Evolutionary conservation across 352 stramenopile species (phyloP).

Genomic region (Plasmopara viticola): DNA sequence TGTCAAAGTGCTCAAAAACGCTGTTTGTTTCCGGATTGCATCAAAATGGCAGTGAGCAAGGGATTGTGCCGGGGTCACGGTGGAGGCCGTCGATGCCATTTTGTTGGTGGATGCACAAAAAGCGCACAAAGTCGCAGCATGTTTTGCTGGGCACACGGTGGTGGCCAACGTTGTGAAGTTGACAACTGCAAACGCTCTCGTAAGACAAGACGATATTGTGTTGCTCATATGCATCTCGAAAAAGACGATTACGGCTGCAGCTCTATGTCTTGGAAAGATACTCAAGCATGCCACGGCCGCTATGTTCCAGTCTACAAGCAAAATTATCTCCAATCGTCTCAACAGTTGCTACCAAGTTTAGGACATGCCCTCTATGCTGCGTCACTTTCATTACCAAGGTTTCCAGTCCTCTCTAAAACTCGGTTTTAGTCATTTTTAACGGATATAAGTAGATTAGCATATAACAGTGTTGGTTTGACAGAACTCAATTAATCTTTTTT

Average conservation of each 20-base stretch:
- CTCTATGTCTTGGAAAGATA: not conserved
- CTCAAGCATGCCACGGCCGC: slow-evolving; percentile 7
- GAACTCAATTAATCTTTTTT: too few species aligned
- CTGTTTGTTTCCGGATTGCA: slow-evolving; percentile 48
- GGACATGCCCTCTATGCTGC: slow-evolving; percentile 40
- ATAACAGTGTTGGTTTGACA: too few species aligned
- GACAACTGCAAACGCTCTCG: slow-evolving; percentile 55
- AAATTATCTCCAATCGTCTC: slow-evolving; percentile 4
- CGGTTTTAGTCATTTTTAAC: slow-evolving; percentile 1
- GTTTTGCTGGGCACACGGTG: slow-evolving; percentile 66
- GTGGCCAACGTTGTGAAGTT: slow-evolving; percentile 60
- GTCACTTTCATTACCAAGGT: slow-evolving; percentile 34
- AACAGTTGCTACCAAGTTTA: slow-evolving; percentile 37
- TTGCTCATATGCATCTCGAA: slow-evolving; percentile 46
- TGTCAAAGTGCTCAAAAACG: slow-evolving; percentile 59
- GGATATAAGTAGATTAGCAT: too few species aligned
- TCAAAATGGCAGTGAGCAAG: slow-evolving; percentile 61
- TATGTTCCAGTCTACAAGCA: slow-evolving; percentile 14
- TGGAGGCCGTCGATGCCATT: slow-evolving; percentile 58
- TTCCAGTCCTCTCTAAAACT: slow-evolving; percentile 24
- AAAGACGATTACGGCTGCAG: not conserved
- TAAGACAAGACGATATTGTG: slow-evolving; percentile 62
- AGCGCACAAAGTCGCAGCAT: slow-evolving; percentile 61
- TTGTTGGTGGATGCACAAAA: slow-evolving; percentile 44
- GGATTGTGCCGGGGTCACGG: slow-evolving; percentile 62